Base-by-base conservation (phyloP, 2,329 filamentous ascomycete species). In the Xylariaceae sp. region DNA sequence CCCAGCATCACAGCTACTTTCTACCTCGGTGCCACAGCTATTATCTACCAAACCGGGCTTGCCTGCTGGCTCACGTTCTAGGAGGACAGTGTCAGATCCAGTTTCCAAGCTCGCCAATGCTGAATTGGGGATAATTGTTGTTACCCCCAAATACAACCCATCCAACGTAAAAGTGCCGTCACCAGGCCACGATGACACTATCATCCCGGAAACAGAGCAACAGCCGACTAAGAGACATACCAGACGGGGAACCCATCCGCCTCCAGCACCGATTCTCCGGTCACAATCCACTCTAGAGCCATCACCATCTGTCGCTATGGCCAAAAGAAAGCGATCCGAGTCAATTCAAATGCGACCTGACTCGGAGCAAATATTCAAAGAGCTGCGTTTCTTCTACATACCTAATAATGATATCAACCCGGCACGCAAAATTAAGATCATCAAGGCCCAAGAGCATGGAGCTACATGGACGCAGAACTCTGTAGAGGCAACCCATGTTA, bases 371-470 rank as follows among this genome's bases (percentile, higher is more conserved):
- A 76, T 88, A 5, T 85, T 91, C 65, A 77, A 73, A 42, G 78
- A 72, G 0, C 68, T 88, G n/a, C 68, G 72, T 0, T 86, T 90
- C 59, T 88, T 83, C 71, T 96, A 94, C 67, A 82, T 95, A 5
- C 92, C 91, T 0, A 88, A 94, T 60, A 83, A 90, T 59, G 86
- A 92, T 58, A 79, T 87, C 44, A 81, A 85, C 30, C 79, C 80
- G 10, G 76, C 80, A 7, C 81, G 92, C 37, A 81, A 81, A 51
- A 70, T 85, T 54, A 84, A 88, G 3, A 95, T 96, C 49, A 79
- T 79, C 29, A 91, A 86, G 67, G 85, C 88, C 0, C 79, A 83
- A 48, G 84, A 90, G 63, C 85, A 85, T 67, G 92, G 92, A 41
- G 92, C 87, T 1, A 72, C 68, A 1, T 94, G 91, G 85, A 80